Conservation (phyloP, 2,329 filamentous ascomycete genomes). For the Calonectria pteridis region DNA sequence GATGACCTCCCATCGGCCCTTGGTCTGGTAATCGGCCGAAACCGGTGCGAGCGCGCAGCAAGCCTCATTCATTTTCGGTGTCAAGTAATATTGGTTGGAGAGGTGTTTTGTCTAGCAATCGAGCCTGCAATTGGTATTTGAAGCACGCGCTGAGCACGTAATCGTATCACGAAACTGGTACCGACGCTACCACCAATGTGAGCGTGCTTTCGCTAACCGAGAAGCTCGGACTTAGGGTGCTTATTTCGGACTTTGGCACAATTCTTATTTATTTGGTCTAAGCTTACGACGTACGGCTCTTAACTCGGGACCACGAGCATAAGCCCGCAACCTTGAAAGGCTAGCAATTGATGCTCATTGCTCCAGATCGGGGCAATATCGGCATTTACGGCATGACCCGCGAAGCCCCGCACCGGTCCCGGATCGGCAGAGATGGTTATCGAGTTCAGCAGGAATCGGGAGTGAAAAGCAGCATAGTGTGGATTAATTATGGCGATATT, state of each 20-base stretch:
- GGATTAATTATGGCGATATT: neutral
- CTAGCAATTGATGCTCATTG: neutral
- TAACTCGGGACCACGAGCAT: neutral
- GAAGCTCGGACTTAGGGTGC: neutral
- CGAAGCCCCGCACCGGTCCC: neutral
- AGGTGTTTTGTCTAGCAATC: neutral
- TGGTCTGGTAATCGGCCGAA: conserved; percentile 53
- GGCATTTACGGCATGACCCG: neutral
- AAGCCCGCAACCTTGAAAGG: neutral
- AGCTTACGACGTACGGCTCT: neutral
- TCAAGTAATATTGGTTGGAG: neutral
- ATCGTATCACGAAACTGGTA: neutral
- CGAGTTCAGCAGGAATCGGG: neutral
- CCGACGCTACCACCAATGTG: neutral
- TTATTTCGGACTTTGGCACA: neutral
- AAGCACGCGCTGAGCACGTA: neutral
- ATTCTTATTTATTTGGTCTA: neutral
- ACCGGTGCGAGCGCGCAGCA: conserved; percentile 53
- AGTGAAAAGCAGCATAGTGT: neutral
- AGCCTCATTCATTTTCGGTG: conserved; percentile 26
- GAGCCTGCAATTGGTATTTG: neutral
- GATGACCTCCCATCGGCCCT: conserved; percentile 56
- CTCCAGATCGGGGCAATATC: neutral
- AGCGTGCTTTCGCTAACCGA: neutral
- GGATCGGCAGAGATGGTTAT: neutral